Conservation (phyloP, 2,329 filamentous ascomycete species). For the Curvularia verruculosa region DNA sequence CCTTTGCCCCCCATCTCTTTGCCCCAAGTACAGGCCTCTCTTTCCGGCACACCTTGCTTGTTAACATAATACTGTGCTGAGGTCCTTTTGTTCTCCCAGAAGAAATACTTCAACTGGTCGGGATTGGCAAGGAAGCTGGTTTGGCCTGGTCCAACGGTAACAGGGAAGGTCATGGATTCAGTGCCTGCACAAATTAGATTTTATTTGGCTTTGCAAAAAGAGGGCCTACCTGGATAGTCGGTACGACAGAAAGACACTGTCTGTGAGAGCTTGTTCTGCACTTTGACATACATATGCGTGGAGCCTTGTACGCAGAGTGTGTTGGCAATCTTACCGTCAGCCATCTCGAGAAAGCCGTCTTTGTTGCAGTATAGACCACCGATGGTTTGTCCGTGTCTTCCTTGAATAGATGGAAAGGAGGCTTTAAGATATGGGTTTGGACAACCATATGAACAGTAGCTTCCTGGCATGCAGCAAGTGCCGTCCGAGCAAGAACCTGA, state of each 20-base stretch:
- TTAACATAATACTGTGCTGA: constrained; percentile 98
- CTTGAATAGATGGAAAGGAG: constrained; percentile 85
- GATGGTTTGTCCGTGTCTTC: constrained; percentile 78
- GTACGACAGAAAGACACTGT: constrained; percentile 85
- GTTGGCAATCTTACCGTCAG: constrained; percentile 58
- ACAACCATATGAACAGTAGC: constrained; percentile 92
- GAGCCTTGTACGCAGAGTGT: constrained; percentile 78
- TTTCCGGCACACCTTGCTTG: constrained; percentile 69
- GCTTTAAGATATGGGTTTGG: constrained; percentile 89
- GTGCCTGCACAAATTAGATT: constrained; percentile 57
- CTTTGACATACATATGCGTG: constrained; percentile 66
- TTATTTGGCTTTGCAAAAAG: too few relatives aligned
- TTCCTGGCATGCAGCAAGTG: constrained; percentile 62
- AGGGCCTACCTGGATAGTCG: constrained; percentile 79
- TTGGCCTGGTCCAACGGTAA: constrained; percentile 66
- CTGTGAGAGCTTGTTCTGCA: constrained; percentile 74
- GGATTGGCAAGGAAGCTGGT: constrained; percentile 75
- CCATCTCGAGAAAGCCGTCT: constrained; percentile 78
- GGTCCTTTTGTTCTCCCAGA: constrained; percentile 74
- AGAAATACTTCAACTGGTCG: constrained; percentile 73
- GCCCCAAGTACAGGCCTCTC: constrained; percentile 80
- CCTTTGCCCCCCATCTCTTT: constrained; percentile 64
- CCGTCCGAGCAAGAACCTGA: constrained; percentile 64
- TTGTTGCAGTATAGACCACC: constrained; percentile 85
- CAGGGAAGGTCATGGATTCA: constrained; percentile 84